Base-by-base conservation (phyloP, 2,329 filamentous ascomycete species). In the Fusarium miscanthi region DNA sequence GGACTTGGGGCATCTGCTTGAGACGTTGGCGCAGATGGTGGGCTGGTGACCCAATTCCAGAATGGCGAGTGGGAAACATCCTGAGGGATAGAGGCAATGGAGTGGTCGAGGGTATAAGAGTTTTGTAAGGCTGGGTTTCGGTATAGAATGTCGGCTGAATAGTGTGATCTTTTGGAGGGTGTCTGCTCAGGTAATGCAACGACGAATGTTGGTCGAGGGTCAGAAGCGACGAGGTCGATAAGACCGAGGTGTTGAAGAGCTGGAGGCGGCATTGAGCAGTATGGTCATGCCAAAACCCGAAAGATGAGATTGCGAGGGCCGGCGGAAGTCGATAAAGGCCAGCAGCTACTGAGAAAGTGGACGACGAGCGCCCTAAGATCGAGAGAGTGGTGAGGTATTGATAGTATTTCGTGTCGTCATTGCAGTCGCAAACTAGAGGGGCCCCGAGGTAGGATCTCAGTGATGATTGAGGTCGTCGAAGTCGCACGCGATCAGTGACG, bases 161-260 rank as follows among this genome's bases (percentile, higher is more conserved):
- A 66, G 13, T 42, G 13, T 31, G 37, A 38, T 25, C 40, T 40
- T 38, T 70, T 63, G 25, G 59, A 45, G 27, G 72, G 17, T 11
- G 45, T 25, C 43, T 65, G 56, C 12, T 74, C 59, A 30, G 68
- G 52, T 13, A 73, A 57, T 35, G 76, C 77, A 51, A 82, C 80
- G 61, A 85, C 77, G 48, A 85, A 85, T 46, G 81, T 81, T 58
- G 84, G 82, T 59, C 84, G 80, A 35, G 82, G 81, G 65, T 85
- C 84, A 67, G 78, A 80, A 66, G 81, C 78, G 70, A 85, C 79
- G 17, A 85, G 79, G 72, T 84, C 82, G 64, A 82, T 73, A 57
- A 84, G 78, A 75, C 80, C 80, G 65, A 82, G 70, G 57, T 75
- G 68, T 37, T 72, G 72, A 49, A 79, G 72, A 59, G 75, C 72